Evolutionary conservation across 2,329 filamentous ascomycete genomes (phyloP), one percentile per base, ranked within the genome.

Genomic region (Coniosporium uncinatum): DNA sequence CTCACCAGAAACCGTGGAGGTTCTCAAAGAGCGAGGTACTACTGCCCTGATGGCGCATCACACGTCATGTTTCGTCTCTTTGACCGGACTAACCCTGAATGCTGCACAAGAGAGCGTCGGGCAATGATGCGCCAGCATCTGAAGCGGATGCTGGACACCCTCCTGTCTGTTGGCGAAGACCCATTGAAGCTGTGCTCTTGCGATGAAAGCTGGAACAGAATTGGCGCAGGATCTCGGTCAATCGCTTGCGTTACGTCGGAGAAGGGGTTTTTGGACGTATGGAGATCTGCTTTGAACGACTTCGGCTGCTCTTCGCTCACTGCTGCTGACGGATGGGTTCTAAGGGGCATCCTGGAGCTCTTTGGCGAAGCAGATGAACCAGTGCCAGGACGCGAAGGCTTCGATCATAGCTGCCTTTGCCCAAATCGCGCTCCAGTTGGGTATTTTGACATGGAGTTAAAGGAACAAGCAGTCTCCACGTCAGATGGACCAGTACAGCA

Each of bases 281-380:
- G 44, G 44, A 24, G 18, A 16, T n/a, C 5, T 11, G 44, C 39
- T 11, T 39, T 46, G n/a, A 35, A 42, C 14, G 36, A 42, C 13
- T 14, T 20, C 17, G 42, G 45, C 3, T 39, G 33, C 21, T 29
- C 44, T 40, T 17, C 32, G 11, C 37, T 19, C 3, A 31, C 22
- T 14, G 44, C 44, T 16, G 18, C 42, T 16, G 42, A 46, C 22
- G 44, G 39, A 14, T 46, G 44, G 42, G 42, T 20, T 13, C 40
- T 37, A n/a, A n/a, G n/a, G n/a, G 34, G 36, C 14, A 38, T 29
- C 14, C 5, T 44, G 14, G 4, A 13, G 22, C n/a, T 37, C 5
- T 19, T 44, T 3, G 42, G 44, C 19, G 29, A 39, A 3, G 22
- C 21, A 14, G 40, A 39, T 31, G 16, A 16, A 19, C 5, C 4